These are phyloP conservation scores for Ecytonucleospora hepatopenaei DNA, from an alignment of 371 early-diverging fungal species.

Conservation along the genomic window DNA sequence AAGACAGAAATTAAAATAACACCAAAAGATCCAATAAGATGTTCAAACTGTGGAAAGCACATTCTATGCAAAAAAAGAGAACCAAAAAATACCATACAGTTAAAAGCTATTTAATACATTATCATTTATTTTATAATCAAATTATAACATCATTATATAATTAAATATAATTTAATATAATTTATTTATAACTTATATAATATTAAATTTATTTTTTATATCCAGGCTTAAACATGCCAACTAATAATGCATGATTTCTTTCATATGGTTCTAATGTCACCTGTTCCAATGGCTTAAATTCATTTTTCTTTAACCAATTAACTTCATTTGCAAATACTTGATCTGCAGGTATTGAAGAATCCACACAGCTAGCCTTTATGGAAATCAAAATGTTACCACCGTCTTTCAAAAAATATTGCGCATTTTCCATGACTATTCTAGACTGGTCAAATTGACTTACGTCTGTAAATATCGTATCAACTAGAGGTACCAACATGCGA, in stretches of 20 bases:
- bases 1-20: background rate
- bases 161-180: background rate
- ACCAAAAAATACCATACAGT: background rate
- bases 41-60: slow-evolving; percentile 19
- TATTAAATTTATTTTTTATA: slow-evolving; percentile 42
- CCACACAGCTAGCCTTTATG: slow-evolving; percentile 99
- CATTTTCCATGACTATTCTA: slow-evolving; percentile 93
- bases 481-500: slow-evolving; percentile 98
- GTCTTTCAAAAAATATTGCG: slow-evolving; percentile 93
- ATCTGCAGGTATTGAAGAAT: slow-evolving; percentile 89
- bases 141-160: background rate
- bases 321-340: slow-evolving; percentile 98
- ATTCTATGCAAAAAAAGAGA: slow-evolving; percentile 15
- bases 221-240: slow-evolving; percentile 67
- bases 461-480: slow-evolving; percentile 97
- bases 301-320: slow-evolving; percentile 87
- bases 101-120: slow-evolving; percentile 14
- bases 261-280: slow-evolving; percentile 98
- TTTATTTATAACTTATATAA: slow-evolving; percentile 2
- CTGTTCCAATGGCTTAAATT: slow-evolving; percentile 97
- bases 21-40: slow-evolving; percentile 16
- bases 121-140: background rate
- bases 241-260: slow-evolving; percentile 71
- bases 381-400: slow-evolving; percentile 91
- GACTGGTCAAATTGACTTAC: slow-evolving; percentile 99